Evolutionary conservation across 768 basidiomycete species (phyloP).

Genomic region (Artomyces pyxidatus): DNA sequence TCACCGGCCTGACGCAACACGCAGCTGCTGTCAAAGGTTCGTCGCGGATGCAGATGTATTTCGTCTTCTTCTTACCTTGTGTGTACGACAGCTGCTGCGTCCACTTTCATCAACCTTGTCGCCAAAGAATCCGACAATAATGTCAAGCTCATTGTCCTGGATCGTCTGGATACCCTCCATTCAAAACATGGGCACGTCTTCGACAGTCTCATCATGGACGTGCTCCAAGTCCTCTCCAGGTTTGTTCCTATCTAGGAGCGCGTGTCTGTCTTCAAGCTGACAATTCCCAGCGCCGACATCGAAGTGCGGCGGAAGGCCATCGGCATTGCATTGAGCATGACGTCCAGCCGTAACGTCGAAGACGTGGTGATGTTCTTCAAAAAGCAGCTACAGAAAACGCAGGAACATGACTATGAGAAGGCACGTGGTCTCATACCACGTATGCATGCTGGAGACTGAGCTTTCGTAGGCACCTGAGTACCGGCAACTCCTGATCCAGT

Average conservation of each 20-base stretch:
- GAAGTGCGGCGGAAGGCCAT: slow-evolving; percentile 94
- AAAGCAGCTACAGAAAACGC: slow-evolving; percentile 92
- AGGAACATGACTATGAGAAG: slow-evolving; percentile 91
- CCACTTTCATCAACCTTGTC: slow-evolving; percentile 80
- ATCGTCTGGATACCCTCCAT: slow-evolving; percentile 77
- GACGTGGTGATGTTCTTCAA: slow-evolving; percentile 95
- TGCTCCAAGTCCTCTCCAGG: slow-evolving; percentile 86
- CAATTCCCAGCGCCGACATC: slow-evolving; percentile 71
- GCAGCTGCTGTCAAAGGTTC: slow-evolving; percentile 91
- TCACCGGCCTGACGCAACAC: slow-evolving; percentile 92
- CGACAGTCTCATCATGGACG: slow-evolving; percentile 91
- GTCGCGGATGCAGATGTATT: too few species aligned
- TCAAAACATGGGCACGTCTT: slow-evolving; percentile 83
- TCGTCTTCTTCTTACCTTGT: too few species aligned
- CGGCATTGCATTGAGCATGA: slow-evolving; percentile 84
- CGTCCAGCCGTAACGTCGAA: slow-evolving; percentile 89
- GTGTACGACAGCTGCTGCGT: slow-evolving; percentile 78
- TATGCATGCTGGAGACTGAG: not conserved
- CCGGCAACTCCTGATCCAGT: slow-evolving; percentile 92
- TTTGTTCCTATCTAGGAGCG: slow-evolving; percentile 18
- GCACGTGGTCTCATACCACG: slow-evolving; percentile 28
- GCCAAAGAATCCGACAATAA: slow-evolving; percentile 98
- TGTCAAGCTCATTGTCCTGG: slow-evolving; percentile 94
- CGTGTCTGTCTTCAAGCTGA: not conserved
- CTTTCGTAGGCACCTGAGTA: slow-evolving; percentile 75